Evolutionary conservation across 352 stramenopile species (phyloP), one percentile per base, ranked within the genome.

Genomic region (Elongisporangium undulatum): DNA sequence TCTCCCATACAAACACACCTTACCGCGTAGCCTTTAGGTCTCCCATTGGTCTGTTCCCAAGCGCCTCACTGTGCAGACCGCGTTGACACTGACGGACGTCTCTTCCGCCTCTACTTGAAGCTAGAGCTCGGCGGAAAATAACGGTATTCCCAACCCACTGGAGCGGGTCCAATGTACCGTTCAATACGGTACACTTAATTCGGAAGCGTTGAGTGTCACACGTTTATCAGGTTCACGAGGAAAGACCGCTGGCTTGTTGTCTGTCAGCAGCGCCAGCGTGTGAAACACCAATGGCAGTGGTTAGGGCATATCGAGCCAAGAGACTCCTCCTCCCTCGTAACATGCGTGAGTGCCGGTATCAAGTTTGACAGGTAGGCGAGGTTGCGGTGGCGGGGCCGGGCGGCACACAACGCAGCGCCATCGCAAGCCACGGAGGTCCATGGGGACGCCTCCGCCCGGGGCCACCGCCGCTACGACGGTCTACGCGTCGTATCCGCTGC

Each of bases 401-500:
- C 17, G 48, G 15, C 48, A 23, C 48, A 51, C 48, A 23, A n/a
- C 51, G 19, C 51, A 55, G 51, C 20, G 19, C 19, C 53, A 23
- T 51, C 51, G 41, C 41, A 55, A 52, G 48, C 48, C n/a, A 52
- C 21, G 48, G 59, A 20, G 58, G 49, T 21, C 59, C 53, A 29
- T 17, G 22, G 24, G 49, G 49, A 67, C 21, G 58, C 63, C 53
- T 19, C 56, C 50, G 51, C 45, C 29, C 49, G 50, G 24, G 55
- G 29, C 58, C 50, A 38, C 41, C 58, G 34, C 26, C 23, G 24
- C 19, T 49, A 19, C 59, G 16, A 82, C 80, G 52, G 80, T 90
- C 64, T 90, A 90, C 72, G 80, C 85, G 53, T 77, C 72, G 70
- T 90, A 87, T 58, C 76, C 80, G 66, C 72, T 90, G 15, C 29